Percentiles rank a stretch among this genome's conserved stretches.
Conservation (phyloP, 352 stramenopile species). For the Pythium grandisporangium region DNA sequence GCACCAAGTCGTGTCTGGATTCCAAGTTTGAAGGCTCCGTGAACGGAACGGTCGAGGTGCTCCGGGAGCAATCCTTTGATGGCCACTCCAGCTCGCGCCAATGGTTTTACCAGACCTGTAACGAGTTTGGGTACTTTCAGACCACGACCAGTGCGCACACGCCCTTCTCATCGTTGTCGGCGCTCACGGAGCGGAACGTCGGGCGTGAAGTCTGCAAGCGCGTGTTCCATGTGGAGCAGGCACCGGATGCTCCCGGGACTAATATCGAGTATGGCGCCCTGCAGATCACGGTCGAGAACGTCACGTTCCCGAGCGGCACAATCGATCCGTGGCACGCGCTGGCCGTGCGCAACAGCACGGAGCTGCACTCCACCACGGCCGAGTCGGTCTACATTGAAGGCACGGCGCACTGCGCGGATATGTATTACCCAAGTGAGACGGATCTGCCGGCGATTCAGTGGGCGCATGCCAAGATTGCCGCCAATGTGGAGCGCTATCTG, state of each 20-base stretch:
- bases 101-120: constrained; percentile 87
- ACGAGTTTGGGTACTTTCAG: constrained; percentile 87
- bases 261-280: constrained; percentile 75
- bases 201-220: constrained; percentile 74
- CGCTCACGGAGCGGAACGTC: constrained; percentile 60
- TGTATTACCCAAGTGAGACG: constrained; percentile 59
- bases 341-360: constrained; percentile 62
- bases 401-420: constrained; percentile 75
- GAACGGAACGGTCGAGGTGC: constrained; percentile 57
- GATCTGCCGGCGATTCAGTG: constrained; percentile 47
- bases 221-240: constrained; percentile 60
- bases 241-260: constrained; percentile 43
- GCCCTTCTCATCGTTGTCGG: constrained; percentile 58
- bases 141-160: constrained; percentile 46
- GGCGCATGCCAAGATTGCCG: constrained; percentile 57
- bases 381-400: constrained; percentile 71
- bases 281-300: constrained; percentile 67
- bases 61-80: constrained; percentile 54
- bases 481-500: constrained; percentile 36
- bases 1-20: constrained; percentile 51
- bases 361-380: constrained; percentile 39
- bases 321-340: constrained; percentile 83
- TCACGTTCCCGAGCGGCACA: constrained; percentile 74
- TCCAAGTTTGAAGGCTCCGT: constrained; percentile 67
- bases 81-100: constrained; percentile 58